Percentiles rank a stretch among this genome's conserved stretches.
These are phyloP conservation scores for Lodderomyces parapsilosis DNA, from an alignment of 1,139 yeast species.

Conservation along the genomic window DNA sequence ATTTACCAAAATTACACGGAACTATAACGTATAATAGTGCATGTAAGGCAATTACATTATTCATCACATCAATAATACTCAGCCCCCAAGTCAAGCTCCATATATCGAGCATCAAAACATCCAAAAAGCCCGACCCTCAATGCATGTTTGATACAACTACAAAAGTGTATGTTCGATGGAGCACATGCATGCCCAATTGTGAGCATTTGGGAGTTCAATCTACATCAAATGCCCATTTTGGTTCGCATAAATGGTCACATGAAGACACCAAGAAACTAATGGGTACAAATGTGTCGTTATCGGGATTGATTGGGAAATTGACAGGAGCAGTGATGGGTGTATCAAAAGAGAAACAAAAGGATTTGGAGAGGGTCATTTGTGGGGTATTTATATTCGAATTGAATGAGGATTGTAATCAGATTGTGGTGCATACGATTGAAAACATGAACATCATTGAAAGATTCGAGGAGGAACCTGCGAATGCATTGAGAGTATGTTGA, in stretches of 20 bases:
- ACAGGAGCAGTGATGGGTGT: constrained; percentile 20
- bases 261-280: constrained; percentile 28
- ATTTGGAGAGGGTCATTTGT: constrained; percentile 50
- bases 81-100: constrained; percentile 51
- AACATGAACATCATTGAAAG: constrained; percentile 66
- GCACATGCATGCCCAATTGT: constrained; percentile 57
- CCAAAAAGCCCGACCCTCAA: constrained; percentile 22
- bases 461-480: constrained; percentile 27
- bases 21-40: constrained; percentile 54
- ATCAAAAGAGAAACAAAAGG: constrained; percentile 26
- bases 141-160: constrained; percentile 45
- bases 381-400: constrained; percentile 81
- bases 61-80: constrained; percentile 53
- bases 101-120: constrained; percentile 39
- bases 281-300: constrained; percentile 12
- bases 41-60: constrained; percentile 52
- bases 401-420: constrained; percentile 52
- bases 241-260: constrained; percentile 41
- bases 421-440: constrained; percentile 74
- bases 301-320: constrained; percentile 20
- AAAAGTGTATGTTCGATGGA: constrained; percentile 60
- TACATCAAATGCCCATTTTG: constrained; percentile 38
- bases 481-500: constrained; percentile 31
- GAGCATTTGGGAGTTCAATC: constrained; percentile 35
- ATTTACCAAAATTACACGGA: constrained; percentile 64